Percentiles rank a stretch among this genome's conserved stretches.
phyloP scores from a whole-genome alignment of 306 rosid genomes.

The Vachellia collinsii region DNA sequence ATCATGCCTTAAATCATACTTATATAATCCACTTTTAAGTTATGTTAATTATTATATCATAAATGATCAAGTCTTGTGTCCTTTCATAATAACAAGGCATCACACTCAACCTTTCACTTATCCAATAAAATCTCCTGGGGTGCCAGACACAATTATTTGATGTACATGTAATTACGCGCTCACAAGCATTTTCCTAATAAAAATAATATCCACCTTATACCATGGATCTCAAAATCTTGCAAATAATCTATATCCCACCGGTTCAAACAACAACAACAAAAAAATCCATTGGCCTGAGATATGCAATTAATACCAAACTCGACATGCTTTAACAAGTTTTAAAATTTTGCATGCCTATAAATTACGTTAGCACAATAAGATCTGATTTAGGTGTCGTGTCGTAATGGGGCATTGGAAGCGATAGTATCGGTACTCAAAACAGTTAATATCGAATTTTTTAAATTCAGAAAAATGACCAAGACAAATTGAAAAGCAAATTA shows the following conservation, averaged over 20 bases:
- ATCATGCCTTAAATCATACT: constrained; percentile 10
- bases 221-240: constrained; percentile 17
- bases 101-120: constrained; percentile 1
- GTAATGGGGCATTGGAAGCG: not conserved
- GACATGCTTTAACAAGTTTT: not conserved
- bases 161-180: not conserved
- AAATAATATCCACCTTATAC: not conserved
- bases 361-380: constrained; percentile 13
- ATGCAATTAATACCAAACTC: not conserved
- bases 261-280: not conserved
- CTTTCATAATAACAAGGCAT: constrained; percentile 1
- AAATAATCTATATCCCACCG: not conserved
- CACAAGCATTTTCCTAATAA: not conserved
- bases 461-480: not conserved
- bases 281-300: not conserved
- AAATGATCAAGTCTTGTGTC: not conserved
- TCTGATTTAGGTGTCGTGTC: not conserved
- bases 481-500: not conserved
- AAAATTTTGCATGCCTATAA: not conserved
- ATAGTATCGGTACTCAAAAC: not conserved
- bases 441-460: not conserved
- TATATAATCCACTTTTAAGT: not conserved
- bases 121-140: constrained; percentile 13
- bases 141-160: not conserved
- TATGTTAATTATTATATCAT: constrained; percentile 4